Conservation (phyloP, 805 yeast species). For the Barnettozyma californica region DNA sequence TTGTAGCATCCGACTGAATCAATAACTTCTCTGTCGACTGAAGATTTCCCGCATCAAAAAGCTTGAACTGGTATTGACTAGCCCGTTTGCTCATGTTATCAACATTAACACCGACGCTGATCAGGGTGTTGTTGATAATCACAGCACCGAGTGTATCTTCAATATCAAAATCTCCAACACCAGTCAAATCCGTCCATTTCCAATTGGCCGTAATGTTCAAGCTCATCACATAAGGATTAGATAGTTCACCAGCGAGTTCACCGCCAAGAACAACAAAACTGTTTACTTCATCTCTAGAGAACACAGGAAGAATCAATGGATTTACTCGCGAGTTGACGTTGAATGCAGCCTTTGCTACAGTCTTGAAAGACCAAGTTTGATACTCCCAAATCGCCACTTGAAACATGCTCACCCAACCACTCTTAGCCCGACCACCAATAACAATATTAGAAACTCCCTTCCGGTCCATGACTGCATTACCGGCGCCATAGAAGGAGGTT, state of each 20-base stretch:
- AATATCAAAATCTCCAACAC: slow-evolving; percentile 23
- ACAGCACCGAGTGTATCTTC: slow-evolving; percentile 42
- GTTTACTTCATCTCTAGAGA: slow-evolving; percentile 26
- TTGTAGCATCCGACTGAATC: background rate
- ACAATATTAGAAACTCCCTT: slow-evolving; percentile 44
- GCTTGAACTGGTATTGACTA: slow-evolving; percentile 29
- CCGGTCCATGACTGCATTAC: slow-evolving; percentile 33
- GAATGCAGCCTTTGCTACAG: slow-evolving; percentile 27
- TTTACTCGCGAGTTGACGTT: slow-evolving; percentile 47
- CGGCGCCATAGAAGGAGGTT: slow-evolving; percentile 49
- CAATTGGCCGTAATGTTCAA: slow-evolving; percentile 21
- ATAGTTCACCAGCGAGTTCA: slow-evolving; percentile 41
- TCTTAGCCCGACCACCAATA: slow-evolving; percentile 58
- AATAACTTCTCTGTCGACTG: slow-evolving; percentile 21
- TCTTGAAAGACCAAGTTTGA: slow-evolving; percentile 59
- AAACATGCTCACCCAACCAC: slow-evolving; percentile 68
- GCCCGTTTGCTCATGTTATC: slow-evolving; percentile 21
- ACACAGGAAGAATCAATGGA: slow-evolving; percentile 53
- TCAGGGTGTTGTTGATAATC: slow-evolving; percentile 43
- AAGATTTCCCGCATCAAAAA: slow-evolving; percentile 38
- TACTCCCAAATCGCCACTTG: slow-evolving; percentile 74
- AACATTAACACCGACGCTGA: slow-evolving; percentile 31
- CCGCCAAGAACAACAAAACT: slow-evolving; percentile 61
- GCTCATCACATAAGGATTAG: slow-evolving; percentile 17
- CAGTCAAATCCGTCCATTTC: slow-evolving; percentile 23